Evolutionary conservation across 768 basidiomycete genomes (phyloP).

Genomic region (Nevesoporus exiguus): DNA sequence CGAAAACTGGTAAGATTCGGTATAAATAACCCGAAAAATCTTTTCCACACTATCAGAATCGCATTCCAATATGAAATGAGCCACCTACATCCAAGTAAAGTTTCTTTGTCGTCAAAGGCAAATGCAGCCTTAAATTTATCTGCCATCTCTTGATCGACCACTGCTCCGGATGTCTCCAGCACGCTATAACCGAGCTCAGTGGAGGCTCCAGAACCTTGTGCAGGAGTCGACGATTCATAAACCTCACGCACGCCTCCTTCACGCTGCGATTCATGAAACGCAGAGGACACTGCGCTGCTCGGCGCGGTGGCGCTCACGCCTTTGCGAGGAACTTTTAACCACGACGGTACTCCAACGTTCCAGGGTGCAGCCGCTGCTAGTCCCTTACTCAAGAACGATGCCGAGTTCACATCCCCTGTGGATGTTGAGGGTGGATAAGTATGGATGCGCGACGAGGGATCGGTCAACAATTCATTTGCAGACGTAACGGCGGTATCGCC

Average conservation of each 20-base stretch:
- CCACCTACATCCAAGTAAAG: slow-evolving; percentile 78
- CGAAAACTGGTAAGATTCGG: slow-evolving; percentile 84
- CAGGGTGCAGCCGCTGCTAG: slow-evolving; percentile 38
- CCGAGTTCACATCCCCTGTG: slow-evolving; percentile 42
- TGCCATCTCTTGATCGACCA: slow-evolving; percentile 56
- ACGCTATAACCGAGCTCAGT: slow-evolving; percentile 77
- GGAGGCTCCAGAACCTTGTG: slow-evolving; percentile 31
- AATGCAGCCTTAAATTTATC: slow-evolving; percentile 82
- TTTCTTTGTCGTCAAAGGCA: slow-evolving; percentile 87
- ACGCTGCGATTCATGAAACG: slow-evolving; percentile 23
- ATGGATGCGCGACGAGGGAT: slow-evolving; percentile 45
- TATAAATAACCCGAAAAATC: slow-evolving; percentile 91
- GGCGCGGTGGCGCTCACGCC: slow-evolving; percentile 35
- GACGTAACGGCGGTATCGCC: slow-evolving; percentile 7
- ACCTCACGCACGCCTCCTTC: slow-evolving; percentile 53
- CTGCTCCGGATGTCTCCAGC: slow-evolving; percentile 66
- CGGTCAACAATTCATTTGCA: slow-evolving; percentile 19
- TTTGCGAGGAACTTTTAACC: slow-evolving; percentile 54
- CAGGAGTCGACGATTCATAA: slow-evolving; percentile 33
- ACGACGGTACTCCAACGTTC: slow-evolving; percentile 68
- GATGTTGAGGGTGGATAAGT: slow-evolving; percentile 79
- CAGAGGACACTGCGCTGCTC: slow-evolving; percentile 22
- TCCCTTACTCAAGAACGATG: slow-evolving; percentile 42
- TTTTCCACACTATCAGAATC: slow-evolving; percentile 32
- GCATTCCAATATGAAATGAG: neutral